phyloP scores from a whole-genome alignment of 257 asterid species.

The Nemophila menziesii region DNA sequence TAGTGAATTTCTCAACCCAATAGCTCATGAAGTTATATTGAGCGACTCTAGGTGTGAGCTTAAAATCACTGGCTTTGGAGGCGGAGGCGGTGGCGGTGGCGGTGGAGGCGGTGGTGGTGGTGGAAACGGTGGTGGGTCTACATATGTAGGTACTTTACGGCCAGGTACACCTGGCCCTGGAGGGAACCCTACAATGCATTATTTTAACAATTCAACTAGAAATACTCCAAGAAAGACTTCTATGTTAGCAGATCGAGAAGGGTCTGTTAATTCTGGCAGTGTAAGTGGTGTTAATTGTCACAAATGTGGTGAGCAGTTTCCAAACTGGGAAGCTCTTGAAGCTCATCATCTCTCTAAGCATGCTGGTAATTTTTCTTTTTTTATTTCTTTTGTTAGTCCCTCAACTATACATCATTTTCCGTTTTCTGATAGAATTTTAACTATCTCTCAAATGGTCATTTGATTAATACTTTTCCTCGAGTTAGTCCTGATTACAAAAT shows the following conservation, averaged over 20 bases:
- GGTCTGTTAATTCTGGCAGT: not conserved
- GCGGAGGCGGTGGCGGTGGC: conserved; percentile 8
- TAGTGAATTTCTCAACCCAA: conserved; percentile 50
- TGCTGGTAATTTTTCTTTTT: conserved; percentile 49
- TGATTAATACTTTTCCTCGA: too few relatives aligned
- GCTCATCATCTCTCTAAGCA: conserved; percentile 81
- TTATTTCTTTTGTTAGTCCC: too few relatives aligned
- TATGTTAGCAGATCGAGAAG: conserved; percentile 26
- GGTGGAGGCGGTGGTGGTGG: conserved; percentile 11
- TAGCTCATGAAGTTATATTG: conserved; percentile 34
- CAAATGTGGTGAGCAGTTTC: conserved; percentile 80
- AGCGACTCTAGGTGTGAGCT: conserved; percentile 30
- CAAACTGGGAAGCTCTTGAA: conserved; percentile 73
- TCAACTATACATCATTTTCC: too few relatives aligned
- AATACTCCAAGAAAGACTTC: conserved; percentile 37
- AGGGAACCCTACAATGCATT: conserved; percentile 54
- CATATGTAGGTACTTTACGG: conserved; percentile 48
- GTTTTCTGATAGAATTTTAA: too few relatives aligned
- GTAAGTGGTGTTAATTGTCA: conserved; percentile 29
- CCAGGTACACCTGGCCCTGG: conserved; percentile 87
- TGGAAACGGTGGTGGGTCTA: conserved; percentile 20
- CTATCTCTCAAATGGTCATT: too few relatives aligned
- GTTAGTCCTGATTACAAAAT: too few relatives aligned
- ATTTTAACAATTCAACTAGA: conserved; percentile 47
- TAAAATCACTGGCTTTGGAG: conserved; percentile 31